phyloP scores from a whole-genome alignment of 371 early-diverging fungal genomes.

The Racocetra persica region DNA sequence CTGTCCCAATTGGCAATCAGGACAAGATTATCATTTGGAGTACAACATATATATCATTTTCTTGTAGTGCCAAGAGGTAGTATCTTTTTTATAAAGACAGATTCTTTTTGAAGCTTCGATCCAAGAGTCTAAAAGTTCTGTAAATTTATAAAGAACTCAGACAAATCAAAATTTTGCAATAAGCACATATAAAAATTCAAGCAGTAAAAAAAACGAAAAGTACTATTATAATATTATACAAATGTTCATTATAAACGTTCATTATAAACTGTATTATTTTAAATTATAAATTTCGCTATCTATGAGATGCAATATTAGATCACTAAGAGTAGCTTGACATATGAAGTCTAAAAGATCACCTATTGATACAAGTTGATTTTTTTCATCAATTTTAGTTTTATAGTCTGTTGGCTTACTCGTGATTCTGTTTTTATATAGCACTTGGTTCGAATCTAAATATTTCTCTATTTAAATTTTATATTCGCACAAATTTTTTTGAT shows the following conservation, averaged over 20 bases:
- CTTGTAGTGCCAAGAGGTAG: conserved; percentile 10
- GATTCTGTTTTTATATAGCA: too few species aligned
- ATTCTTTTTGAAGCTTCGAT: neutral
- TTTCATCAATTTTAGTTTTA: conserved; percentile 34
- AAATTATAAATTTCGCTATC: conserved; percentile 30
- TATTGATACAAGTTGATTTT: neutral
- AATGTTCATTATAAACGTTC: conserved; percentile 38
- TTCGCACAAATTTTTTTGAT: too few species aligned
- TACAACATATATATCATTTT: too few species aligned
- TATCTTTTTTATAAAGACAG: neutral
- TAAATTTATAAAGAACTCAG: neutral
- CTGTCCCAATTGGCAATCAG: too few species aligned
- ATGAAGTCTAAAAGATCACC: neutral
- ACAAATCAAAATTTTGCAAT: neutral
- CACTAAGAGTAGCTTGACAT: neutral
- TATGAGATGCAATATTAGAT: neutral
- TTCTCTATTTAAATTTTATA: too few species aligned
- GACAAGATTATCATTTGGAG: too few species aligned
- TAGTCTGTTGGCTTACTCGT: too few species aligned
- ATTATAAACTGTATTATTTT: conserved; percentile 15
- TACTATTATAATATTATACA: conserved; percentile 34
- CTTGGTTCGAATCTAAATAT: too few species aligned
- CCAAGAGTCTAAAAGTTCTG: conserved; percentile 8
- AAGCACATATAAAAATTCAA: neutral
- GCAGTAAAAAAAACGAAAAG: neutral